phyloP scores from a whole-genome alignment of 1,284 basidiomycete species.

The Volvariella surrecta region DNA sequence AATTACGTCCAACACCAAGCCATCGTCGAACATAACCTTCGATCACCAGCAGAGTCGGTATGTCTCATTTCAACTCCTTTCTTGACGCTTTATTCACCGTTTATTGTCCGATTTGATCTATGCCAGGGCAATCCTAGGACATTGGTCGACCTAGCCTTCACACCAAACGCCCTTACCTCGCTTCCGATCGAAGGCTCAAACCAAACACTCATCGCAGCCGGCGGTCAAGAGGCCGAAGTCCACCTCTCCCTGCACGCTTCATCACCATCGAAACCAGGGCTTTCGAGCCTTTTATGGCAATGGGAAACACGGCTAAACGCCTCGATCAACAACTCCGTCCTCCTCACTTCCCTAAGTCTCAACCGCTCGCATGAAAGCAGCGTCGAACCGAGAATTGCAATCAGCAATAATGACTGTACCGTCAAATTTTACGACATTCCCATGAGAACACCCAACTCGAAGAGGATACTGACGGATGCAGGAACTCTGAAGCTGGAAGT shows the following conservation, averaged over 20 bases:
- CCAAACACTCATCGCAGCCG: slow-evolving; percentile 67
- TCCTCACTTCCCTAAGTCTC: slow-evolving; percentile 55
- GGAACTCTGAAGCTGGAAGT: slow-evolving; percentile 56
- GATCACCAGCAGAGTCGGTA: slow-evolving; percentile 36
- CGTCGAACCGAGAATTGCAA: slow-evolving; percentile 63
- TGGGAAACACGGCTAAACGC: slow-evolving; percentile 46
- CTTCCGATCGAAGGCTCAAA: slow-evolving; percentile 39
- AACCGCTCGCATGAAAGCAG: slow-evolving; percentile 48
- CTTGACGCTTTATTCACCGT: neutral
- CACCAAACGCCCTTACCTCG: slow-evolving; percentile 62
- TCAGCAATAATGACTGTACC: slow-evolving; percentile 78
- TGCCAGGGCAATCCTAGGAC: slow-evolving; percentile 33
- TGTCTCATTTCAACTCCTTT: slow-evolving; percentile 13
- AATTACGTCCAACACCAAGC: slow-evolving; percentile 50
- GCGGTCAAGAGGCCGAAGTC: slow-evolving; percentile 76
- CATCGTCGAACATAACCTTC: slow-evolving; percentile 64
- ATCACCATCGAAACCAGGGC: neutral
- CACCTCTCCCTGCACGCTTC: slow-evolving; percentile 42
- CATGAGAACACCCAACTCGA: slow-evolving; percentile 31
- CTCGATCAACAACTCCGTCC: slow-evolving; percentile 80
- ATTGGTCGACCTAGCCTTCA: slow-evolving; percentile 50
- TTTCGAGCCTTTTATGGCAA: slow-evolving; percentile 38
- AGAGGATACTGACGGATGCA: slow-evolving; percentile 36
- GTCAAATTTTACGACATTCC: slow-evolving; percentile 72
- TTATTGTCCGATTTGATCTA: slow-evolving; percentile 15